These are phyloP conservation scores for Thalassiosira oceanica DNA, from an alignment of 352 stramenopile genomes.

Conservation along the genomic window DNA sequence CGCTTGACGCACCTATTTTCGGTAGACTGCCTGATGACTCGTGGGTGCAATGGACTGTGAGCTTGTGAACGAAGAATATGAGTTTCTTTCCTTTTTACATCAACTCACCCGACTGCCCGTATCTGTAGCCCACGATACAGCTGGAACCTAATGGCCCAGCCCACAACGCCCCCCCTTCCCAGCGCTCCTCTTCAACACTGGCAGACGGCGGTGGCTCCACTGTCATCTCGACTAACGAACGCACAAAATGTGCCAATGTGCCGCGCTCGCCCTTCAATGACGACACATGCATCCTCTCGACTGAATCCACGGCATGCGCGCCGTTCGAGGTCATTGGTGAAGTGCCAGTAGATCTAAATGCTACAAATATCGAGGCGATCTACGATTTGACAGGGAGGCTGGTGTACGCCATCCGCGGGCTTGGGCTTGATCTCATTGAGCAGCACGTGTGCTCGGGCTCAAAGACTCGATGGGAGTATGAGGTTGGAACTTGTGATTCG, in stretches of 20 bases:
- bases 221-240: conserved; percentile 27
- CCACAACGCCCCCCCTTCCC: conserved; percentile 31
- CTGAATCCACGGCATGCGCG: conserved; percentile 34
- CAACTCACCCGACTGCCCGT: conserved; percentile 17
- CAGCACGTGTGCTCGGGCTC: conserved; percentile 24
- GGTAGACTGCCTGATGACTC: conserved; percentile 46
- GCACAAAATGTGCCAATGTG: conserved; percentile 50
- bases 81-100: conserved; percentile 48
- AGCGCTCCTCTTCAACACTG: conserved; percentile 20
- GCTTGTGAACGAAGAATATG: too few species aligned
- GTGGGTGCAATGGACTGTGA: conserved; percentile 50
- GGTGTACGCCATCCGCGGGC: conserved; percentile 51
- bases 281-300: conserved; percentile 45
- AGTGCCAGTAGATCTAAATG: conserved; percentile 36
- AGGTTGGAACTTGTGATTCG: conserved; percentile 11
- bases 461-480: conserved; percentile 27
- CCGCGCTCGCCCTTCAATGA: conserved; percentile 56
- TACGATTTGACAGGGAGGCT: conserved; percentile 50
- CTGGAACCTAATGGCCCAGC: conserved; percentile 52
- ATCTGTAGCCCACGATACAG: conserved; percentile 25
- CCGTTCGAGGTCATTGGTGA: conserved; percentile 40
- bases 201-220: conserved; percentile 50
- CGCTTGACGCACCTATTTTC: conserved; percentile 51
- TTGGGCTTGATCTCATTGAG: conserved; percentile 36
- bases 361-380: conserved; percentile 34